Base-by-base conservation (phyloP, 495 filamentous ascomycete species). In the Evansstolkia leycettana region DNA sequence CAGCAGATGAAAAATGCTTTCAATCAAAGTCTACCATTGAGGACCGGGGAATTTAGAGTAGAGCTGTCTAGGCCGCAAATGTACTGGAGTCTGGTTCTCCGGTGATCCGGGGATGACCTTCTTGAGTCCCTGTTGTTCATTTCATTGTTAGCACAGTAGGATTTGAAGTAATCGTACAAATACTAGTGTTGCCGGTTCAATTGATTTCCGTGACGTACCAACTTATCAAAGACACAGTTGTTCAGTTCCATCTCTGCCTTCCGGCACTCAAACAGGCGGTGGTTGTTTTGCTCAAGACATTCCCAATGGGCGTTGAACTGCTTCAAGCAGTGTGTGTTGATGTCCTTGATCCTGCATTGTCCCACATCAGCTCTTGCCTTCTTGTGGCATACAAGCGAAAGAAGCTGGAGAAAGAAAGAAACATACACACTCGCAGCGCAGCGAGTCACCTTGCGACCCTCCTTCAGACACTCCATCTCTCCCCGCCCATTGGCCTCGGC, bases 211-310 rank as follows among this genome's bases (percentile, higher is more conserved):
- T n/a, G n/a, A 68, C 82, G 47, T 62, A 96, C 90, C 69, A 99
- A 55, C 48, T 94, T 94, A 32, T 94, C 78, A 51, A 89, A 95
- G 20, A 95, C 85, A 62, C 90, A 99, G 50, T 71, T 75, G 66
- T 94, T 96, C 31, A 96, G 60, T 42, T 71, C 73, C 73, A 84
- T 73, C 65, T 96, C 87, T 25, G 55, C 46, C 48, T 55, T 53
- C 42, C 90, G 72, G 67, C 90, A 99, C 41, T 94, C 82, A 76
- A 83, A 96, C 28, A 96, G 62, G 54, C 86, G 80, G 57, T 96
- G 89, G 65, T 99, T 99, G 72, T 92, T 86, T 63, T 92, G 79
- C 50, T 99, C 92, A 33, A 99, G 71, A 51, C 90, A 99, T 46
- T 83, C 64, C 87, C 87, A 96, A 59, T 99, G 90, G 33, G 71